Evolutionary conservation across 768 basidiomycete species (phyloP).

Genomic region (Mycena haematopus): DNA sequence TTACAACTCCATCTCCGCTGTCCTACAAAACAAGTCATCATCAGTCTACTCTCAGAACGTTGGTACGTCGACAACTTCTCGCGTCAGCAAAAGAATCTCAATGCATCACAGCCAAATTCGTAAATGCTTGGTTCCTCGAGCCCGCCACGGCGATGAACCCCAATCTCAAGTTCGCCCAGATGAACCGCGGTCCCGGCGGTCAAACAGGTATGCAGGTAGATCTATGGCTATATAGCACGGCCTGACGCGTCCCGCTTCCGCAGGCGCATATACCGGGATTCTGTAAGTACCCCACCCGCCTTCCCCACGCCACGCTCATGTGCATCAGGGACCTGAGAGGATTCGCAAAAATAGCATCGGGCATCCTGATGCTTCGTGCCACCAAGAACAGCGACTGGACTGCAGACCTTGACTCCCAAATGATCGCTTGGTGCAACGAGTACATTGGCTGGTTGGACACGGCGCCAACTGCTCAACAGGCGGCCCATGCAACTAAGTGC

Average conservation of each 20-base stretch:
- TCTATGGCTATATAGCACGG: not conserved
- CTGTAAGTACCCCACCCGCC: constrained; percentile 43
- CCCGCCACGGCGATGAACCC: constrained; percentile 65
- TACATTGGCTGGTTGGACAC: constrained; percentile 65
- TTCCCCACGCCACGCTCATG: not conserved
- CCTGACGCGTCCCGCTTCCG: not conserved
- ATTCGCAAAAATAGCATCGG: constrained; percentile 62
- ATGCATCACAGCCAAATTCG: constrained; percentile 44
- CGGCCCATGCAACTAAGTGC: constrained; percentile 56
- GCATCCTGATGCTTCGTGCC: constrained; percentile 58
- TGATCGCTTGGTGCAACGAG: constrained; percentile 57
- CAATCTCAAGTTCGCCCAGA: constrained; percentile 63
- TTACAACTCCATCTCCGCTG: constrained; percentile 65
- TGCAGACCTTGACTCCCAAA: constrained; percentile 50
- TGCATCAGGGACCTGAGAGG: constrained; percentile 57
- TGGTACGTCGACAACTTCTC: constrained; percentile 37
- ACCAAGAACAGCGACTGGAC: constrained; percentile 61
- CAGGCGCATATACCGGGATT: constrained; percentile 49
- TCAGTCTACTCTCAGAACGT: constrained; percentile 48
- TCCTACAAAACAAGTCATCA: constrained; percentile 44
- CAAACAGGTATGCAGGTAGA: constrained; percentile 38
- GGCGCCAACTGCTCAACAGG: constrained; percentile 50
- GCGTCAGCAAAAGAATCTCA: too few species aligned
- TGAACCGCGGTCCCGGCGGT: constrained; percentile 49
- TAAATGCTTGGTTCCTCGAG: constrained; percentile 69